These are phyloP conservation scores for Begonia loranthoides DNA, from an alignment of 306 rosid genomes.

Conservation along the genomic window DNA sequence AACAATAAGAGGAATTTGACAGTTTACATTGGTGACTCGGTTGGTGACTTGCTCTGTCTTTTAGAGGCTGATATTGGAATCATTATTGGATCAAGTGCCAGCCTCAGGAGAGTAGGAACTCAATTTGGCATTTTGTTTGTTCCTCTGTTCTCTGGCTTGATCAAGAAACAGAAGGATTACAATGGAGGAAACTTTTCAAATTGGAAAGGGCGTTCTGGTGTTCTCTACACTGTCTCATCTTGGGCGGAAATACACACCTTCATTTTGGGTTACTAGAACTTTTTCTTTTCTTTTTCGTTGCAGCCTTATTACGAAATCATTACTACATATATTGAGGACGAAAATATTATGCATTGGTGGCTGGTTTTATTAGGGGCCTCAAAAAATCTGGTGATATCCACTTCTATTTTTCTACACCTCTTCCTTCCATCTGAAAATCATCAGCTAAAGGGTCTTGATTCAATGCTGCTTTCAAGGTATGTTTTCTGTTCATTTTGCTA, in stretches of 20 bases:
- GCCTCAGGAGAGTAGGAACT: conserved; percentile 64
- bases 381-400: conserved; percentile 43
- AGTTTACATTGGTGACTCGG: conserved; percentile 78
- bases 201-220: conserved; percentile 78
- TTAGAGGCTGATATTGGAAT: conserved; percentile 96
- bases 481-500: background rate
- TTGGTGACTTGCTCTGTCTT: conserved; percentile 90
- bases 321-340: conserved; percentile 29
- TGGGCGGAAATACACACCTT: conserved; percentile 99
- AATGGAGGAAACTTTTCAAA: conserved; percentile 32
- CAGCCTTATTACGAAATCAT: conserved; percentile 12
- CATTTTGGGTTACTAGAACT: conserved; percentile 72
- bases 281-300: conserved; percentile 15
- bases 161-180: conserved; percentile 56
- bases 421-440: conserved; percentile 5
- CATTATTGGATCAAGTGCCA: conserved; percentile 77
- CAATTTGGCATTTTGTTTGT: conserved; percentile 71
- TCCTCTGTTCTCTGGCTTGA: conserved; percentile 64
- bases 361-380: conserved; percentile 30
- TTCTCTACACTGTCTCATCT: conserved; percentile 71
- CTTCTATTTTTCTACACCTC: conserved; percentile 32
- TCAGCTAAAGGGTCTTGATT: conserved; percentile 8
- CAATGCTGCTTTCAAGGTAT: background rate
- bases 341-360: conserved; percentile 33
- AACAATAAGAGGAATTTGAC: conserved; percentile 47